A percentile compares a stretch with the other conserved stretches of the same genome.
phyloP scores from a whole-genome alignment of 1,284 basidiomycete genomes.

The Polyporus tsugae region DNA sequence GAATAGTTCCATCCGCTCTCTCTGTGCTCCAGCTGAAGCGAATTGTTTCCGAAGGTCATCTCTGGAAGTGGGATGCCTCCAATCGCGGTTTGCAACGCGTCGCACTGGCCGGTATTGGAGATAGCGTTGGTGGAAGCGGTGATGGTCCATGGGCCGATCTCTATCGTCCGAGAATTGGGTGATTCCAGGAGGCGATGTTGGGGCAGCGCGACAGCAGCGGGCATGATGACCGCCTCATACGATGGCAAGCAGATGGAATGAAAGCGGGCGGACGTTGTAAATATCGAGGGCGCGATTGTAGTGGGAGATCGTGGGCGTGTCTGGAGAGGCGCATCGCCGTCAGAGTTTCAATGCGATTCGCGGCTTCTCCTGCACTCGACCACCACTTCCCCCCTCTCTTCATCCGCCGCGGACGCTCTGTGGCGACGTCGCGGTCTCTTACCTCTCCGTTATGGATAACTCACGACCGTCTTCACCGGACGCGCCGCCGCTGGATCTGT shows the following conservation, averaged over 20 bases:
- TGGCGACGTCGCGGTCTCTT: background rate
- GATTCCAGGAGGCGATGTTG: constrained; percentile 70
- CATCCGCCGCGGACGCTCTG: background rate
- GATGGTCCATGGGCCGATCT: constrained; percentile 70
- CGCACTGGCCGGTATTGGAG: constrained; percentile 77
- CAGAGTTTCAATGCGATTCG: constrained; percentile 27
- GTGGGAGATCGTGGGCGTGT: constrained; percentile 21
- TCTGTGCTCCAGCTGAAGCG: constrained; percentile 69
- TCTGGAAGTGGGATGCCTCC: constrained; percentile 88
- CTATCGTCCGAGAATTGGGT: constrained; percentile 71
- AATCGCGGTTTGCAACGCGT: constrained; percentile 69
- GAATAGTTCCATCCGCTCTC: constrained; percentile 70
- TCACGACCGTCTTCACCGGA: constrained; percentile 72
- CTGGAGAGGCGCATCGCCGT: constrained; percentile 32
- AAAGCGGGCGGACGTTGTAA: constrained; percentile 17
- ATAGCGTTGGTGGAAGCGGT: constrained; percentile 75
- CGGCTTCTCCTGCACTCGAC: constrained; percentile 12
- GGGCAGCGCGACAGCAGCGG: constrained; percentile 58
- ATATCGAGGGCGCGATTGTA: constrained; percentile 20
- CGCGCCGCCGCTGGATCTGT: constrained; percentile 82
- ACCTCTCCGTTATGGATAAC: constrained; percentile 45
- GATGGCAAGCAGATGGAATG: constrained; percentile 23
- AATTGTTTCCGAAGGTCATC: constrained; percentile 96
- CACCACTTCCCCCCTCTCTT: background rate
- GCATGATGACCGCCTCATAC: constrained; percentile 43